These are phyloP conservation scores for Ustilago shanxiensis DNA, from an alignment of 1,284 basidiomycete genomes.

Conservation along the genomic window DNA sequence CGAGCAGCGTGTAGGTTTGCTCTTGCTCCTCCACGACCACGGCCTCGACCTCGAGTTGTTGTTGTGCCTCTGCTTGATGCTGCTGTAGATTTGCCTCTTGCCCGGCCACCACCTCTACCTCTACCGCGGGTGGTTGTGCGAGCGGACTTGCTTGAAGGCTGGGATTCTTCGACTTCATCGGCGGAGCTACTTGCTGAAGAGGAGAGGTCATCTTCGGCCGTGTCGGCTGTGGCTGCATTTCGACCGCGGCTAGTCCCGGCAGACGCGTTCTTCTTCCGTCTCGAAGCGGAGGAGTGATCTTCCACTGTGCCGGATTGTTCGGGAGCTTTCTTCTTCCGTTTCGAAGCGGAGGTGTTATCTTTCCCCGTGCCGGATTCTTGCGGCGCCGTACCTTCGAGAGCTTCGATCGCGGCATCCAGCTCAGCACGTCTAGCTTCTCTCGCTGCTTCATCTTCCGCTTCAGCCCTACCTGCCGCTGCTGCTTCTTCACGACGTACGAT, in stretches of 20 bases:
- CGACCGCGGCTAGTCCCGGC: neutral
- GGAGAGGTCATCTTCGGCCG: conserved; percentile 8
- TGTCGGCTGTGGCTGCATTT: conserved; percentile 3
- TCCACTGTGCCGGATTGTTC: too few relatives aligned
- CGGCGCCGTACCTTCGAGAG: conserved; percentile 29
- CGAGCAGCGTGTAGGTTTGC: conserved; percentile 39
- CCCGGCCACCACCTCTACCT: conserved; percentile 12
- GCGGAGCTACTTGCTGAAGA: conserved; percentile 13
- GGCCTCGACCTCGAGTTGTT: neutral
- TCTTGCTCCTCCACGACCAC: conserved; percentile 10
- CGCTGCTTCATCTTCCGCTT: conserved; percentile 7
- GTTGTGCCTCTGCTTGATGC: neutral
- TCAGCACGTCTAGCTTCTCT: conserved; percentile 25
- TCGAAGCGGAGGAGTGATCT: neutral
- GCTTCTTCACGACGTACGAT: conserved; percentile 48
- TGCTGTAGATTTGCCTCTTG: neutral
- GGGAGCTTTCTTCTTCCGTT: conserved; percentile 22
- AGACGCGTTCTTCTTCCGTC: conserved; percentile 22
- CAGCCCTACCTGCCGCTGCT: neutral
- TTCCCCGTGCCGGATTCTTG: too few relatives aligned
- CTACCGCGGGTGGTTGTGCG: conserved; percentile 7
- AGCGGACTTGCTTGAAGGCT: conserved; percentile 1
- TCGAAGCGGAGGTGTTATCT: neutral
- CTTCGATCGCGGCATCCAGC: conserved; percentile 50
- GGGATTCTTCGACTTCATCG: conserved; percentile 7